Conservation (phyloP, 2,329 filamentous ascomycete genomes). For the Penicillium occitanis region DNA sequence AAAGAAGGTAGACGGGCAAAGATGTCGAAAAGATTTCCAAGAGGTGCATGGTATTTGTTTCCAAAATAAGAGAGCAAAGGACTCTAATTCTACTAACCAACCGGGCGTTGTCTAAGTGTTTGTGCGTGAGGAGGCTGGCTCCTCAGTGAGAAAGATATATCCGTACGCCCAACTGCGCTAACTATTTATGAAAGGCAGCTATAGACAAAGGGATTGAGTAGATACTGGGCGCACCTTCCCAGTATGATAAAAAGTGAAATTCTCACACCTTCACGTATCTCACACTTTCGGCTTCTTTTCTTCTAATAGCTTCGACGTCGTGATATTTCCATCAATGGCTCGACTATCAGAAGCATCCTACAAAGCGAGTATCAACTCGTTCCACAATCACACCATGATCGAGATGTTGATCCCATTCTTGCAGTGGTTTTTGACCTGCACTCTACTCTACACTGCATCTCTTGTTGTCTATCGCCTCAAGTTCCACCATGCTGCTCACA, state of each 20-base stretch:
- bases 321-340: not conserved
- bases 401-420: not conserved
- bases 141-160: not conserved
- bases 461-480: conserved; percentile 29
- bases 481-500: conserved; percentile 32
- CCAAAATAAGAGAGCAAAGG: not conserved
- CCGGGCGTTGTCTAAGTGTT: not conserved
- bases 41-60: not conserved
- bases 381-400: not conserved
- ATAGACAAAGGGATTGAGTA: not conserved
- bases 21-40: not conserved
- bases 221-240: not conserved
- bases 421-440: not conserved
- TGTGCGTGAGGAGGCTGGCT: not conserved
- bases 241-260: not conserved
- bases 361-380: not conserved
- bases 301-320: not conserved
- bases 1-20: not conserved
- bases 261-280: not conserved
- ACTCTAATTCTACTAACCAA: not conserved
- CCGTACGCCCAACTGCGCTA: not conserved
- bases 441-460: conserved; percentile 3
- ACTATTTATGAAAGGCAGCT: not conserved
- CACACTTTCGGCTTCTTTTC: not conserved
- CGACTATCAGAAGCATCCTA: not conserved